Evolutionary conservation across 768 basidiomycete species (phyloP), one percentile per base, ranked within the genome.

Genomic region (Phanerodontia chrysosporium): DNA sequence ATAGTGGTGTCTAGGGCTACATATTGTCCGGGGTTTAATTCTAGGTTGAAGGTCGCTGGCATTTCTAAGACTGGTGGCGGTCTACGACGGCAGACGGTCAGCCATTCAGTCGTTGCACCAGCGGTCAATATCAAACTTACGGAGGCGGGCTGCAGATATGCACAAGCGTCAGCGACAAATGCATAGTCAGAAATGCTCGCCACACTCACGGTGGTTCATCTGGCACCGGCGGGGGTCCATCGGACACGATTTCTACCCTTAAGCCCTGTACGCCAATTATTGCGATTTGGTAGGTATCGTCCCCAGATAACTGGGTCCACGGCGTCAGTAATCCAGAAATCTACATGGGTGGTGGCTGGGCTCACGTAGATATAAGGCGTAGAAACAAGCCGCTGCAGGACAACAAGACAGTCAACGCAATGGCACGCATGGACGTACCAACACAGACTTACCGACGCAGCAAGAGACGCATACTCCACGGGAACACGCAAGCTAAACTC

Each of bases 281-380:
- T n/a, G 92, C 90, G 62, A 94, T 92, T 76, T 92, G 89, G 70
- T 85, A 94, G 7, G 92, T 92, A 66, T 92, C 92, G 69, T 94
- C 90, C 53, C 87, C 82, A 14, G 88, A 90, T 58, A 93, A 76
- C 90, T 92, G 55, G 36, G 27, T 36, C 12, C n/a, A n/a, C n/a
- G n/a, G n/a, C n/a, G n/a, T n/a, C n/a, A n/a, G n/a, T n/a, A n/a
- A n/a, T n/a, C 27, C 30, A 59, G 62, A 71, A 44, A 62, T 62
- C 22, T 24, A 51, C 35, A 52, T 36, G 18, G 22, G 59, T 63
- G 55, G 64, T 29, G 49, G n/a, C 25, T 10, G 8, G 18, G 74
- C 84, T 52, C 70, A 90, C 91, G 73, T 90, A 93, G 66, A 94
- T 90, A 68, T 89, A 92, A 21, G 89, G 87, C 13, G 90, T 88